phyloP scores from a whole-genome alignment of 1,284 basidiomycete species.

The Boletus sp. region DNA sequence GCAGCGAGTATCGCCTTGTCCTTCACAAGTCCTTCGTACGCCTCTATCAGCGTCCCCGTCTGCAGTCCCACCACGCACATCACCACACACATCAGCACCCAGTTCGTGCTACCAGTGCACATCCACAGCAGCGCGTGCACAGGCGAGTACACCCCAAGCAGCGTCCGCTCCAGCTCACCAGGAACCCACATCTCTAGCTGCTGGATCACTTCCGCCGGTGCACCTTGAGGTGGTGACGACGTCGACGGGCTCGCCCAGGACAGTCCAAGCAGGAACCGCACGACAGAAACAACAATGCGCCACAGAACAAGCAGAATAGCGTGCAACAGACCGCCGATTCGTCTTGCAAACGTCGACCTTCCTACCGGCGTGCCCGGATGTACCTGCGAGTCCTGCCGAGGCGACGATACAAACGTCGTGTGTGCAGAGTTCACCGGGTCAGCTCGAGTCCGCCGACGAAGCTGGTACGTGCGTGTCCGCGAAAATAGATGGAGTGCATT shows the following conservation, averaged over 20 bases:
- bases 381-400: constrained; percentile 37
- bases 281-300: constrained; percentile 49
- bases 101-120: constrained; percentile 64
- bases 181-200: constrained; percentile 77
- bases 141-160: constrained; percentile 77
- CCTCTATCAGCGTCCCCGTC: constrained; percentile 38
- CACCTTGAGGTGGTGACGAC: constrained; percentile 42
- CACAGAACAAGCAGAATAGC: constrained; percentile 36
- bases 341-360: constrained; percentile 32
- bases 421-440: constrained; percentile 68
- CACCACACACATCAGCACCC: constrained; percentile 62
- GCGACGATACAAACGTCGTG: constrained; percentile 58
- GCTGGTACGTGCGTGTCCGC: constrained; percentile 60
- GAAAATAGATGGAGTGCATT: constrained; percentile 66
- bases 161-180: constrained; percentile 60
- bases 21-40: constrained; percentile 62
- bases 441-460: constrained; percentile 46
- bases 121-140: constrained; percentile 70
- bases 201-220: constrained; percentile 48
- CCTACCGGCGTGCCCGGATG: constrained; percentile 35
- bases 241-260: constrained; percentile 43
- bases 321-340: constrained; percentile 22
- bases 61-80: constrained; percentile 65
- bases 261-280: constrained; percentile 67
- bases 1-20: constrained; percentile 73